phyloP scores from a whole-genome alignment of 352 stramenopile species.

The Globisporangium barbulae region DNA sequence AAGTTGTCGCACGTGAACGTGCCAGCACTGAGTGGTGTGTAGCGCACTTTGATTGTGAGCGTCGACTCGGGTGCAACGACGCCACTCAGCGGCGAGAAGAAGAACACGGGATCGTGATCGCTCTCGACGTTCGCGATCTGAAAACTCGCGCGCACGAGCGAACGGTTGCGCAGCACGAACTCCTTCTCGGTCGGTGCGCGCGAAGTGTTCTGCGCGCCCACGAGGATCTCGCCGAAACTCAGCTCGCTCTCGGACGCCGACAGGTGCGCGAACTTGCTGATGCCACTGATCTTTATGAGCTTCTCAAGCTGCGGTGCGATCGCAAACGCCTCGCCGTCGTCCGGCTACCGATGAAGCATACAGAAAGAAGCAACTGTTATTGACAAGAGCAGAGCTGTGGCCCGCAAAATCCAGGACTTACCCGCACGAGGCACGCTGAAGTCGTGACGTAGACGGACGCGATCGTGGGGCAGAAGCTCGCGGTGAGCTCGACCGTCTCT shows the following conservation, averaged over 20 bases:
- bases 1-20: slow-evolving; percentile 91
- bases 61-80: slow-evolving; percentile 75
- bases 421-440: slow-evolving; percentile 53
- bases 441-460: slow-evolving; percentile 88
- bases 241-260: slow-evolving; percentile 72
- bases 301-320: slow-evolving; percentile 27
- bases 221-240: slow-evolving; percentile 82
- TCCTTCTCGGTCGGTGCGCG: slow-evolving; percentile 63
- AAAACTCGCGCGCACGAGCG: slow-evolving; percentile 87
- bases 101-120: slow-evolving; percentile 86
- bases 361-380: background rate
- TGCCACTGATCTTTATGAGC: slow-evolving; percentile 84
- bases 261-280: slow-evolving; percentile 90
- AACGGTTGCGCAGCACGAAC: slow-evolving; percentile 88
- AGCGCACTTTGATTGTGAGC: slow-evolving; percentile 68
- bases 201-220: slow-evolving; percentile 44
- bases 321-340: slow-evolving; percentile 22
- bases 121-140: slow-evolving; percentile 65
- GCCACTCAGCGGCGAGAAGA: slow-evolving; percentile 63
- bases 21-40: slow-evolving; percentile 75
- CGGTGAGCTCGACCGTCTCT: slow-evolving; percentile 58
- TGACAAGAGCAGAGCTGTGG: background rate
- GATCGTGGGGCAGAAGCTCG: slow-evolving; percentile 60
- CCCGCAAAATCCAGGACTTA: slow-evolving; percentile 21
- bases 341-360: slow-evolving; percentile 21